phyloP scores from a whole-genome alignment of 139 green algal genomes.

The Chlorella sp. region DNA sequence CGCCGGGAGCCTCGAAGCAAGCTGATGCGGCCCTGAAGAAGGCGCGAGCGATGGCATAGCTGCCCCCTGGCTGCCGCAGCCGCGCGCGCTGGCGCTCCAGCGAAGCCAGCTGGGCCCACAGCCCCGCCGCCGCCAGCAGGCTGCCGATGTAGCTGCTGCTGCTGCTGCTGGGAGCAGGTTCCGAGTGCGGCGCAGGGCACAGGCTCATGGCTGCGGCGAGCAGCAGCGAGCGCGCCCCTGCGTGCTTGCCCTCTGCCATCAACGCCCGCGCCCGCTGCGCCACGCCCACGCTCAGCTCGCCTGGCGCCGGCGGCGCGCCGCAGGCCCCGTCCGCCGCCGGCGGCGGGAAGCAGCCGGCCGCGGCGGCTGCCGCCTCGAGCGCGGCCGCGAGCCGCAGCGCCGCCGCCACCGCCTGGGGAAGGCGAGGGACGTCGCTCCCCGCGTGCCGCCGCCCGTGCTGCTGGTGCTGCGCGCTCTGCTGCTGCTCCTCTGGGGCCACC shows the following conservation, averaged over 20 bases:
- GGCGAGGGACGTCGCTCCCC: neutral
- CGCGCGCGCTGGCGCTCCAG: conserved; percentile 38
- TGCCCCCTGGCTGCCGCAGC: neutral
- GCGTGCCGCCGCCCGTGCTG: neutral
- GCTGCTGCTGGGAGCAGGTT: too few species aligned
- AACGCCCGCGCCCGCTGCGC: neutral
- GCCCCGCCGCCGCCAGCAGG: neutral
- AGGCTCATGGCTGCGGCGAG: conserved; percentile 26
- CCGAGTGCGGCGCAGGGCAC: too few species aligned
- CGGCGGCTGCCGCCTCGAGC: conserved; percentile 32
- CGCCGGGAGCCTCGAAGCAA: neutral
- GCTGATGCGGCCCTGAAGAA: conserved; percentile 55
- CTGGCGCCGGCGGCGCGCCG: neutral
- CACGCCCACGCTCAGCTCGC: neutral
- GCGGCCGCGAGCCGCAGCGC: conserved; percentile 12
- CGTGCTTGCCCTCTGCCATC: conserved; percentile 22
- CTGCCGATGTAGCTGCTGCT: conserved; percentile 4
- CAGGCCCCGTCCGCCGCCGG: neutral
- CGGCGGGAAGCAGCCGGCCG: conserved; percentile 30
- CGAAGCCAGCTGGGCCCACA: conserved; percentile 64
- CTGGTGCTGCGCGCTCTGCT: conserved; percentile 5
- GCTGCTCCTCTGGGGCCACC: neutral
- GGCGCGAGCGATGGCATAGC: conserved; percentile 32
- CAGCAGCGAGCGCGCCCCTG: conserved; percentile 33
- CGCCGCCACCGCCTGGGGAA: neutral